These are phyloP conservation scores for Melanomma pulvis-pyrius DNA, from an alignment of 495 filamentous ascomycete species.

Conservation along the genomic window DNA sequence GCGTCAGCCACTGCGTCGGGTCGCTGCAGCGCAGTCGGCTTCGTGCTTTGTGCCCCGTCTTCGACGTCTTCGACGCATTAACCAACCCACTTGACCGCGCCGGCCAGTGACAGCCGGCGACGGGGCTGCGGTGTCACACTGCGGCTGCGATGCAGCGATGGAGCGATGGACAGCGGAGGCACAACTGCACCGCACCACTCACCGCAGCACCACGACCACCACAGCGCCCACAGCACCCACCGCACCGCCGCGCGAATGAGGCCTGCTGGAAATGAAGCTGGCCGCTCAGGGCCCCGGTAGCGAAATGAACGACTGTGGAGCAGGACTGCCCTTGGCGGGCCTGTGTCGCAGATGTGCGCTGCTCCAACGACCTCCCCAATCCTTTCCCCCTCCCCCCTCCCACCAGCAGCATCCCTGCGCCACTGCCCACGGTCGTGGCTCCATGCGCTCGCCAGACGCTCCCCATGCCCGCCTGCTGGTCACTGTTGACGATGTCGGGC, in stretches of 20 bases:
- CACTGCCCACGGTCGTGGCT: background rate
- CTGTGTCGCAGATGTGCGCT: constrained; percentile 28
- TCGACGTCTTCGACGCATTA: too few relatives aligned
- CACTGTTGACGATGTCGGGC: too few relatives aligned
- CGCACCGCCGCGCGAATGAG: background rate
- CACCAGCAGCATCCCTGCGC: constrained; percentile 15
- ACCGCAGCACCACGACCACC: background rate
- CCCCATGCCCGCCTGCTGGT: background rate
- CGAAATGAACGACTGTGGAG: constrained; percentile 40
- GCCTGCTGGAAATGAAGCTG: constrained; percentile 22
- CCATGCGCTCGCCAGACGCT: background rate
- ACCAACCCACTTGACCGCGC: constrained; percentile 3
- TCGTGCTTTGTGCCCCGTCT: too few relatives aligned
- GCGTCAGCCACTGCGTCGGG: constrained; percentile 19
- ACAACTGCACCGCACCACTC: background rate
- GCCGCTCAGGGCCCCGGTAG: constrained; percentile 25
- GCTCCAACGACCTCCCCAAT: background rate
- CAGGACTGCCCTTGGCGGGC: constrained; percentile 29
- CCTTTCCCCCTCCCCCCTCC: background rate
- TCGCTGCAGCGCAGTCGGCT: constrained; percentile 6
- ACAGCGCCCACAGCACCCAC: background rate
- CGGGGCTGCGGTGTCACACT: background rate
- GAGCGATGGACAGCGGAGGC: too few relatives aligned
- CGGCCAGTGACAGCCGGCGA: background rate
- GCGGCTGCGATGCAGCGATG: constrained; percentile 5